phyloP scores from a whole-genome alignment of 306 rosid genomes.

The Vigna angularis region DNA sequence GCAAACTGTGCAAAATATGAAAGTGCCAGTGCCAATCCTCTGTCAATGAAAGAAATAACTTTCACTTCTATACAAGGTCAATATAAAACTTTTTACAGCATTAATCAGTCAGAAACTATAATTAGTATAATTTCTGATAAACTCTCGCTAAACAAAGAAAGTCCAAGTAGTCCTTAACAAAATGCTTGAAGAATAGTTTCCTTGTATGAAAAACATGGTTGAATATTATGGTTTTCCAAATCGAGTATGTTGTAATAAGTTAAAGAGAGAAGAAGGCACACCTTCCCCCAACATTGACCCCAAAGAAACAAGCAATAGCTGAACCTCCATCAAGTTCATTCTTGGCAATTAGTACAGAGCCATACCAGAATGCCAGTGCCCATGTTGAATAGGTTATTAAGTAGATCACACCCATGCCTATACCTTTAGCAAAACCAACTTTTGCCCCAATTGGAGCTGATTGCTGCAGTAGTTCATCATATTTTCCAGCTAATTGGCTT shows the following conservation, averaged over 20 bases:
- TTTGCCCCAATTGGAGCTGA: constrained; percentile 77
- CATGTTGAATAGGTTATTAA: constrained; percentile 85
- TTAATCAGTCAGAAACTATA: not conserved
- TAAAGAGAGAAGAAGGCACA: constrained; percentile 42
- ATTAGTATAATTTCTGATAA: not conserved
- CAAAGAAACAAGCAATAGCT: constrained; percentile 95
- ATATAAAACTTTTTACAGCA: not conserved
- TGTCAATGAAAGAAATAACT: constrained; percentile 30
- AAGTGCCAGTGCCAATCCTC: constrained; percentile 89
- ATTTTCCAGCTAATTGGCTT: constrained; percentile 63
- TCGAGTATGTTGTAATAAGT: not conserved
- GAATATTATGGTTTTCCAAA: constrained; percentile 20
- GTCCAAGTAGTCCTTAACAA: not conserved
- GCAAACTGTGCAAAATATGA: constrained; percentile 89
- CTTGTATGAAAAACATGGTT: not conserved
- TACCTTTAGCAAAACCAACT: constrained; percentile 88
- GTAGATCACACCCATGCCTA: constrained; percentile 85
- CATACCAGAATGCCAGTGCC: constrained; percentile 97
- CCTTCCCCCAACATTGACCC: constrained; percentile 92
- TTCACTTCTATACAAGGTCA: not conserved
- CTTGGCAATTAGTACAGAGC: constrained; percentile 62
- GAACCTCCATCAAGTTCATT: constrained; percentile 74
- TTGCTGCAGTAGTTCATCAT: constrained; percentile 56
- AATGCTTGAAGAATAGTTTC: too few relatives aligned
- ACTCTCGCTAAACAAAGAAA: too few relatives aligned